Evolutionary conservation across 1,284 basidiomycete species (phyloP).

Genomic region (Laetiporus sulphureus): DNA sequence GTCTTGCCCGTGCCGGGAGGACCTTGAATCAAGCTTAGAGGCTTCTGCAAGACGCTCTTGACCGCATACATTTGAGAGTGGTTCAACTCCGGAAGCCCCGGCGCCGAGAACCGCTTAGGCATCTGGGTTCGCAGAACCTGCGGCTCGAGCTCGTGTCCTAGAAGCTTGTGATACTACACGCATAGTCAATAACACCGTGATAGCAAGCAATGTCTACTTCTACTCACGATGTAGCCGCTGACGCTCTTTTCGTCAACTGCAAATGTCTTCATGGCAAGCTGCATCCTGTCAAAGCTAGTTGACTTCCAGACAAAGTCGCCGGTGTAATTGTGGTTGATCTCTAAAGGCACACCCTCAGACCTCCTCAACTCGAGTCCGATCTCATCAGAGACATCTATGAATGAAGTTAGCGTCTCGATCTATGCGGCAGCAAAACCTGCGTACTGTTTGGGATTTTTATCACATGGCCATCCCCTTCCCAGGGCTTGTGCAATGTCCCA

Average conservation of each 20-base stretch:
- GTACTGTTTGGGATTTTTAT: constrained; percentile 99
- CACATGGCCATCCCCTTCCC: constrained; percentile 98
- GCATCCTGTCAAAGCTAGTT: constrained; percentile 99
- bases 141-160: constrained; percentile 93
- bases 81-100: constrained; percentile 96
- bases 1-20: constrained; percentile 99
- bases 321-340: constrained; percentile 92
- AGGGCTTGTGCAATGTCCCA: constrained; percentile 84
- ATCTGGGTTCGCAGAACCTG: constrained; percentile 88
- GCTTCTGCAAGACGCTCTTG: constrained; percentile 97
- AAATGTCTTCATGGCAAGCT: constrained; percentile 98
- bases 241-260: constrained; percentile 99
- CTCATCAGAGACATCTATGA: constrained; percentile 91
- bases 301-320: constrained; percentile 99
- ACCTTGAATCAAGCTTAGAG: constrained; percentile 96
- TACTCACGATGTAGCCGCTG: constrained; percentile 89
- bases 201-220: constrained; percentile 4
- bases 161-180: constrained; percentile 89
- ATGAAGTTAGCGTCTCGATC: constrained; percentile 13
- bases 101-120: constrained; percentile 96
- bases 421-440: constrained; percentile 20
- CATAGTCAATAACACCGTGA: constrained; percentile 4
- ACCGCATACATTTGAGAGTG: constrained; percentile 99
- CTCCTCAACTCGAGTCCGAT: constrained; percentile 90
- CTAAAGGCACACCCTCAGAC: constrained; percentile 91